Base-by-base conservation (phyloP, 305 asterid species). In the Caryopteris hybrid region DNA sequence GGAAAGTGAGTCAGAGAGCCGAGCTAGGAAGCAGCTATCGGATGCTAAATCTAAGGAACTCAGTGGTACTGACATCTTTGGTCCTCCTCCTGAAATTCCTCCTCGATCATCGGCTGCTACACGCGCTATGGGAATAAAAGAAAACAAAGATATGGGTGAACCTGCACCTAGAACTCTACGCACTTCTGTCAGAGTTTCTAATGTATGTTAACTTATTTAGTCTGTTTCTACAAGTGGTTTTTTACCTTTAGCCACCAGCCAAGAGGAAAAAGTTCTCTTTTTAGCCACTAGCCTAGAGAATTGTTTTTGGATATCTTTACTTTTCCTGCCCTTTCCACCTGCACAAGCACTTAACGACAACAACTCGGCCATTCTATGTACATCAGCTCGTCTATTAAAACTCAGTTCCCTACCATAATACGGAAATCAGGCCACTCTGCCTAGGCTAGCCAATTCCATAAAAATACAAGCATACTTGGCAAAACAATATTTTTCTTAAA, bases 131-230 rank as follows among this genome's bases (percentile, higher is more conserved):
- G 97, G 81, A 64, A 64, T 78, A 43, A 93, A 83, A 76, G 93
- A 85, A 74, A 83, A 55, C 83, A 88, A 72, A 36, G 92, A 81
- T 63, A 76, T 85, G 89, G 88, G 76, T 13, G 94, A 90, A 79
- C 94, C 96, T 55, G 94, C 91, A 46, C 96, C 90, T 17, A 89
- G 96, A 69, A 68, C 62, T 69, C 52, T 92, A 25, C 96, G 98
- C 18, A 92, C 98, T 61, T 92, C 98, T 59, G 97, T 92, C 70
- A 86, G 62, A 83, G 95, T 92, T 66, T 92, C 98, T 66, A 90
- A 92, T 61, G 98, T 92, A 83, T 88, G 97, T 82, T 41, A 7
- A 38, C 66, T 55, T 61, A 41, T 34, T 27, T 5, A 42, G 14
- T n/a, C 22, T 41, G 46, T n/a, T 41, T 11, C 3, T 14, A 43